Base-by-base conservation (phyloP, 2,329 filamentous ascomycete genomes). In the Alternaria consortialis region DNA sequence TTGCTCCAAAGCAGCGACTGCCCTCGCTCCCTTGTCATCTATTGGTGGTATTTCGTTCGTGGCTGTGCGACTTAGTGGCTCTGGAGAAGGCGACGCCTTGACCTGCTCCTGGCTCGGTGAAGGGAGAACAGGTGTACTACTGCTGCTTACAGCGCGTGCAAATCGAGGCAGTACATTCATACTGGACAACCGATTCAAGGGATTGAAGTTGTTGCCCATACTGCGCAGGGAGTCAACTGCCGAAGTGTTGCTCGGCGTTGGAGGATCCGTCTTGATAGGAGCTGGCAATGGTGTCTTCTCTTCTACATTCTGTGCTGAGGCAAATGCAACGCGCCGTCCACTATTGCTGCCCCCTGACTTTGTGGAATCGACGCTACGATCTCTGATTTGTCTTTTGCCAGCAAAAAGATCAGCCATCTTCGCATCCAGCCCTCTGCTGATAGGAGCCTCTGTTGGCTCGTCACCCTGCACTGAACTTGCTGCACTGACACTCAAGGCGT, bases 141-240 rank as follows among this genome's bases (percentile, higher is more conserved):
- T 69, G 47, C 68, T 75, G 44, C 71, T 84, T 8, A 82, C 79
- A 20, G 82, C 79, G 53, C 90, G 83, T 1, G 92, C 91, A 70
- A 97, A 94, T 1, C 89, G 89, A 57, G 91, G 88, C 68, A 96
- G 90, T 74, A 89, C 86, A 57, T 86, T 86, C 74, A 95, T 93
- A 34, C 88, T 85, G 8, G 90, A 88, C 53, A 97, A 86, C 53
- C 92, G 87, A 44, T 89, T 92, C 76, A 97, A 89, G 3, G 93
- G 93, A 71, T 97, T 97, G 34, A 97, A 82, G 1, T 90, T 90
- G 75, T 86, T 95, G 37, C 92, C 90, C 62, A 97, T 85, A 74
- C 87, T 94, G 56, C 91, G 88, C 82, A 97, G 90, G 12, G 92
- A 92, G 65, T 96, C 92, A 2, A 96, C 86, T 12, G 91, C 89